phyloP scores from a whole-genome alignment of 441 rosid species.

The Eruca vesicaria region DNA sequence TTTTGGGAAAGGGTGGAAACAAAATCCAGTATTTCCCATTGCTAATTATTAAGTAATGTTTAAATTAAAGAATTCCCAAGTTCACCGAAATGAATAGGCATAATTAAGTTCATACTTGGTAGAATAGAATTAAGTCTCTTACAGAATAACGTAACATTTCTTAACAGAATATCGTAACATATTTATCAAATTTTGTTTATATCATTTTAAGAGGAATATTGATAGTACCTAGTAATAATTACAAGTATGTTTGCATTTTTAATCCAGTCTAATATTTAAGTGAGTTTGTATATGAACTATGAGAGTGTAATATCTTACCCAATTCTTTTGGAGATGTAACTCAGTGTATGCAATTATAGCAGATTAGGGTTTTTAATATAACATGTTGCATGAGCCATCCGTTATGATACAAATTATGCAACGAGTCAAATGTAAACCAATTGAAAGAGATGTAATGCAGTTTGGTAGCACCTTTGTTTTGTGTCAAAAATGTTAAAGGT shows the following conservation, averaged over 20 bases:
- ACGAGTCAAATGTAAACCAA: neutral
- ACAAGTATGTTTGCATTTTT: neutral
- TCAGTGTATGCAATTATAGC: neutral
- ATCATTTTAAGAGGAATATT: neutral
- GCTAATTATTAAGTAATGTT: neutral
- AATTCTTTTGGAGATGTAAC: neutral
- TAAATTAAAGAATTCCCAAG: neutral
- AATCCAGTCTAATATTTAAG: neutral
- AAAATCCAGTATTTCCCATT: neutral
- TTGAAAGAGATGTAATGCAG: too few relatives aligned
- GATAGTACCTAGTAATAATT: neutral
- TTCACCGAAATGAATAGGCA: neutral
- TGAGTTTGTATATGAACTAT: neutral
- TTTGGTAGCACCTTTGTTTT: too few relatives aligned
- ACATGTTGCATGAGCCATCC: neutral
- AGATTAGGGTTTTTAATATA: neutral
- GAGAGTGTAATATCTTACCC: neutral
- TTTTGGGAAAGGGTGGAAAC: neutral
- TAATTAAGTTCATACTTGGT: neutral
- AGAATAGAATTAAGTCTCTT: neutral
- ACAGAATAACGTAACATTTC: neutral
- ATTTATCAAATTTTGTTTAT: neutral
- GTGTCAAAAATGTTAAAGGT: too few relatives aligned
- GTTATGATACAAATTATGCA: neutral
- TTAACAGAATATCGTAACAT: neutral